These are phyloP conservation scores for Solanum piurae DNA, from an alignment of 257 asterid genomes.

Conservation along the genomic window DNA sequence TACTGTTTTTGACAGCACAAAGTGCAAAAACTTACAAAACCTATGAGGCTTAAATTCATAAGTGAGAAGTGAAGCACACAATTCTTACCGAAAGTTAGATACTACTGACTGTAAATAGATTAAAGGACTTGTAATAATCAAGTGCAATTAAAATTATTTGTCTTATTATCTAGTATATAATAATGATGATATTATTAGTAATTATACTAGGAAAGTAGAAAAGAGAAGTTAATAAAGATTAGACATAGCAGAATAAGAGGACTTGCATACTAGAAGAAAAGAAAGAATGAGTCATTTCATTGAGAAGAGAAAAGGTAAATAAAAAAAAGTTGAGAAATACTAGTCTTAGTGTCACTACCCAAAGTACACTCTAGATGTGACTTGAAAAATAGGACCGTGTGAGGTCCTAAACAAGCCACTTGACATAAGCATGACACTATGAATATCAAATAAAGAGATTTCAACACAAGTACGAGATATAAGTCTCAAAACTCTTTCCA, in stretches of 20 bases:
- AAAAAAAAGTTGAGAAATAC: neutral
- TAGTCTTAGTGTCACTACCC: neutral
- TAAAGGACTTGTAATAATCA: neutral
- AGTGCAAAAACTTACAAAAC: neutral
- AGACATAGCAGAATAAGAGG: neutral
- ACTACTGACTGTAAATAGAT: neutral
- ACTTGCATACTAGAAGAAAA: neutral
- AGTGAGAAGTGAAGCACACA: neutral
- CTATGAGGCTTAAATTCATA: neutral
- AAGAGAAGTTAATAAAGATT: neutral
- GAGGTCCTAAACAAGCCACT: neutral
- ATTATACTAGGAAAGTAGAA: neutral
- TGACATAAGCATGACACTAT: neutral
- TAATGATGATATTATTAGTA: neutral
- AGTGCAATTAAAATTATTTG: neutral
- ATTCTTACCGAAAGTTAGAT: neutral
- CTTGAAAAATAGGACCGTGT: neutral
- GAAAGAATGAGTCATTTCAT: neutral
- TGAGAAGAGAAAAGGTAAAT: neutral
- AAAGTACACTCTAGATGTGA: neutral
- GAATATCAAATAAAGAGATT: neutral
- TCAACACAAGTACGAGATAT: neutral
- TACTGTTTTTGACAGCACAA: neutral
- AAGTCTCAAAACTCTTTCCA: neutral
- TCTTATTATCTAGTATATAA: neutral